Base-by-base conservation (phyloP, 2,329 filamentous ascomycete species). In the Ophiostoma fasciatum region DNA sequence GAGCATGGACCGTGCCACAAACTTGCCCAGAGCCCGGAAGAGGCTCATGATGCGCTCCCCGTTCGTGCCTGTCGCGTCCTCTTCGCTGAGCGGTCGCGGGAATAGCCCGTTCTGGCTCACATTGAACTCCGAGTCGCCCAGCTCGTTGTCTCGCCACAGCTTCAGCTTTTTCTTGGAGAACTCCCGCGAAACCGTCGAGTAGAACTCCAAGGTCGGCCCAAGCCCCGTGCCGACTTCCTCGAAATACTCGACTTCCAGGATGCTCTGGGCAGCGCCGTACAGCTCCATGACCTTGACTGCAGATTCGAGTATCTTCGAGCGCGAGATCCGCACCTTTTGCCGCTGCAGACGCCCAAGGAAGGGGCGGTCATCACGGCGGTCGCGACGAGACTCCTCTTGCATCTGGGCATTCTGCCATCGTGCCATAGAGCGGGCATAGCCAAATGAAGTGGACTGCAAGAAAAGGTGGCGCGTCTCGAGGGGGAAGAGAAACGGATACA, bases 281-380 rank as follows among this genome's bases (percentile, higher is more conserved):
- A 96, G 71, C 48, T 98, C 88, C 88, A 98, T 96, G 21, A 98
- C 90, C 58, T 98, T 98, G 55, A 96, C 67, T 0, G 90, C 90
- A 12, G 90, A 96, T 54, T 98, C 90, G 7, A 98, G 66, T 31
- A 98, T 94, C 49, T 92, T 85, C n/a, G 74, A 75, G 29, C 90
- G 75, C 5, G 88, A 94, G 42, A 98, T 96, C 30, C 90, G 79
- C n/a, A 98, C 88, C 57, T 98, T 98, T 51, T 98, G 90, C 38
- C 90, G 77, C 54, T 96, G 90, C 2, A 94, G 68, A 28, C 88
- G 74, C 12, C 90, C 90, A 3, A 96, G 64, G 66, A 92, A 94
- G 2, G 87, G 85, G 11, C 87, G 72, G 43, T 96, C 87, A 46
- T 96, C 88, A 32, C 84, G 79, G 31, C 85, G 77, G 48, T 93